These are phyloP conservation scores for Trichoderma breve DNA, from an alignment of 2,329 filamentous ascomycete genomes.

Conservation along the genomic window DNA sequence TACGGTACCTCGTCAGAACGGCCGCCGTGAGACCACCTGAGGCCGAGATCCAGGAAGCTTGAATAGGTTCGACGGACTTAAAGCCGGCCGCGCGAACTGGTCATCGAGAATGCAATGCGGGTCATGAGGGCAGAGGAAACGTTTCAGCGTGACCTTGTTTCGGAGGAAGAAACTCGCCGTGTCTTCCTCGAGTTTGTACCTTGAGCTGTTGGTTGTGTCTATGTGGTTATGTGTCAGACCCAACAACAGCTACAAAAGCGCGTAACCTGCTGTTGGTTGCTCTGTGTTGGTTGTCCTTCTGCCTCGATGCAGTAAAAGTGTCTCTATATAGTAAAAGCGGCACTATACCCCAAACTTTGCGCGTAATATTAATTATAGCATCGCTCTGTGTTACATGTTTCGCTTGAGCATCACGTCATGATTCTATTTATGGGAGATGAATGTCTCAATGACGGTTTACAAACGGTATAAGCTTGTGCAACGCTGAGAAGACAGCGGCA, in stretches of 20 bases:
- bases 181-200: neutral
- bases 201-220: neutral
- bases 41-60: neutral
- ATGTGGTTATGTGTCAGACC: neutral
- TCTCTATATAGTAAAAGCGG: neutral
- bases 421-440: neutral
- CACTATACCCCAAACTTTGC: neutral
- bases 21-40: neutral
- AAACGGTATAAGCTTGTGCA: neutral
- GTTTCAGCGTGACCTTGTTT: conserved; percentile 16
- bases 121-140: neutral
- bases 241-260: conserved; percentile 19
- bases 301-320: neutral
- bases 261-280: conserved; percentile 9
- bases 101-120: neutral
- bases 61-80: neutral
- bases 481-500: neutral
- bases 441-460: neutral
- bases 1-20: conserved; percentile 1
- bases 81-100: neutral
- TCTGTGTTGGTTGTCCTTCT: neutral
- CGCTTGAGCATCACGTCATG: conserved; percentile 10
- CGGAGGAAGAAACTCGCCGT: neutral
- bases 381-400: neutral
- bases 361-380: conserved; percentile 8